Conservation (phyloP, 306 rosid genomes). For the Quercus mongolica region DNA sequence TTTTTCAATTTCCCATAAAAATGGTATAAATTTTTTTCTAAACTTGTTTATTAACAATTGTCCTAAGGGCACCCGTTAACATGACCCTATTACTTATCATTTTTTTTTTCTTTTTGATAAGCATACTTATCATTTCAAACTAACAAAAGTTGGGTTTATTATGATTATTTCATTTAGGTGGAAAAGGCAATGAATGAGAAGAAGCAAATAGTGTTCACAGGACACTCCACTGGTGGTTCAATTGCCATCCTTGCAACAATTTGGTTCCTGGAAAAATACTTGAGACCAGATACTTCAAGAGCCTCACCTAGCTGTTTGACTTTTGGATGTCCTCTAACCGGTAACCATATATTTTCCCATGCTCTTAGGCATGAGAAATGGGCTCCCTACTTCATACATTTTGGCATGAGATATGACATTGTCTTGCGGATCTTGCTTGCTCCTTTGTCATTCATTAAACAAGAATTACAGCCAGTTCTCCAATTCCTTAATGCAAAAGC, state of each 20-base stretch:
- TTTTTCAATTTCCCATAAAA: too few species aligned
- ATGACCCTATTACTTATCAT: too few species aligned
- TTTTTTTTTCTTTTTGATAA: too few species aligned
- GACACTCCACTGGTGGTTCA: constrained; percentile 69
- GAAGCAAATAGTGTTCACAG: constrained; percentile 62
- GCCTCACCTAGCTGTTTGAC: constrained; percentile 44
- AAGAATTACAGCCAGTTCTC: constrained; percentile 44
- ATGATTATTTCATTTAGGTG: constrained; percentile 39
- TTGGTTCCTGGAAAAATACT: constrained; percentile 46
- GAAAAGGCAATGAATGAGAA: constrained; percentile 2
- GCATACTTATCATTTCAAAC: too few species aligned
- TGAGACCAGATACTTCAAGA: background rate
- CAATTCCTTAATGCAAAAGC: constrained; percentile 21
- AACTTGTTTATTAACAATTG: too few species aligned
- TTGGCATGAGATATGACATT: constrained; percentile 48
- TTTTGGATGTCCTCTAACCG: constrained; percentile 76
- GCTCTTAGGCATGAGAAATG: constrained; percentile 27
- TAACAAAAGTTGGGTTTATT: too few species aligned
- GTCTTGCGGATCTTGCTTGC: constrained; percentile 66
- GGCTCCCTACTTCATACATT: constrained; percentile 42
- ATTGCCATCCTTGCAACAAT: constrained; percentile 60
- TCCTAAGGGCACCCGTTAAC: too few species aligned
- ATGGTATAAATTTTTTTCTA: too few species aligned
- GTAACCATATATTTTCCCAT: constrained; percentile 64
- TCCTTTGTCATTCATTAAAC: constrained; percentile 41